These are phyloP conservation scores for Drechslerella coelobrocha DNA, from an alignment of 2,329 filamentous ascomycete genomes.

Conservation along the genomic window DNA sequence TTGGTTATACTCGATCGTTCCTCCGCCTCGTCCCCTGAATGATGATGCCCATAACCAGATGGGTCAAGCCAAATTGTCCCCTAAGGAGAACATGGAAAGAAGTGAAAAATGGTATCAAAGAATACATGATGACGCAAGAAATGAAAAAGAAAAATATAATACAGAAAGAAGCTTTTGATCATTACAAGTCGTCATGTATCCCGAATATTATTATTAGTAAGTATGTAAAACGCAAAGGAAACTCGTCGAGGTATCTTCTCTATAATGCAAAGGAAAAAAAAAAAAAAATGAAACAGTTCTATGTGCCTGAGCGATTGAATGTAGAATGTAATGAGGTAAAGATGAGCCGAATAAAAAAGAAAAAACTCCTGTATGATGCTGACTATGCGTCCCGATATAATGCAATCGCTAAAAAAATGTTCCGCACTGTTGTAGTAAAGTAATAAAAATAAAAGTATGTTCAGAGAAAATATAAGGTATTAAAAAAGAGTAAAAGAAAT, in stretches of 20 bases:
- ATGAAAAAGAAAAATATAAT: conserved; percentile 30
- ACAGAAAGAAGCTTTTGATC: conserved; percentile 33
- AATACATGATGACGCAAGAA: conserved; percentile 14
- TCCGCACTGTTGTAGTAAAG: conserved; percentile 22
- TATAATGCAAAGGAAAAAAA: conserved; percentile 36
- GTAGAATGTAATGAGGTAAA: not conserved
- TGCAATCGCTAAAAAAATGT: conserved; percentile 50
- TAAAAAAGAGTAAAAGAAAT: conserved; percentile 9
- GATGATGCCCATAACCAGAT: conserved; percentile 5
- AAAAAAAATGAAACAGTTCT: conserved; percentile 1
- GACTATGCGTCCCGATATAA: conserved; percentile 29
- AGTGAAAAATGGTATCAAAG: conserved; percentile 9
- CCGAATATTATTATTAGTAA: conserved; percentile 38
- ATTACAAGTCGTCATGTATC: conserved; percentile 44
- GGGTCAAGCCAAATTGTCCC: not conserved
- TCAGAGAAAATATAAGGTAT: conserved; percentile 21
- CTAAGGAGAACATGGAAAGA: conserved; percentile 6
- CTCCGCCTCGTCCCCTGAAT: not conserved
- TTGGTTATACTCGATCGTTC: not conserved
- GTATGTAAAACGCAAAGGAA: conserved; percentile 35
- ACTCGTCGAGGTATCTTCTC: conserved; percentile 48
- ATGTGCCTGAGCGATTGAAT: conserved; percentile 1
- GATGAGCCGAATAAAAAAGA: conserved; percentile 24
- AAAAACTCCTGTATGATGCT: conserved; percentile 49
- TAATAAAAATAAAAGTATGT: conserved; percentile 29